These are phyloP conservation scores for Kazachstania kunashirensis DNA, from an alignment of 805 yeast genomes.

Conservation along the genomic window DNA sequence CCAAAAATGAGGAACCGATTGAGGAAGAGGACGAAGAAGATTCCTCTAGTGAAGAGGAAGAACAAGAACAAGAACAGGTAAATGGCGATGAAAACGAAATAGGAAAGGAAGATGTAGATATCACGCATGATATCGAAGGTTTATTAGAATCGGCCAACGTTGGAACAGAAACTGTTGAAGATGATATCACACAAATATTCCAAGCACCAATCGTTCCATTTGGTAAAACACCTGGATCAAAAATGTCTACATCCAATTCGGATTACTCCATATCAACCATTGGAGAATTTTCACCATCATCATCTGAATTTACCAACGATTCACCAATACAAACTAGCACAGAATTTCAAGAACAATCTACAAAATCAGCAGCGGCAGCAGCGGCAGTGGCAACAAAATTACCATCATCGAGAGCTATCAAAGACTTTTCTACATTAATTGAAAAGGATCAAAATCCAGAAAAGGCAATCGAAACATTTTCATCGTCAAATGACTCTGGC, in stretches of 20 bases:
- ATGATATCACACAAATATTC: constrained; percentile 19
- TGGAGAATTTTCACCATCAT: constrained; percentile 40
- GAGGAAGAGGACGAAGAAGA: constrained; percentile 11
- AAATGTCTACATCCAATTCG: constrained; percentile 25
- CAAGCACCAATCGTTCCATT: constrained; percentile 27
- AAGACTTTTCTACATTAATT: constrained; percentile 29
- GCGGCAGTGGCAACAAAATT: not conserved
- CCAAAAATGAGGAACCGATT: constrained; percentile 2
- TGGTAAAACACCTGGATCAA: constrained; percentile 6
- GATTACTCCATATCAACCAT: constrained; percentile 33
- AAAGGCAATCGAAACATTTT: constrained; percentile 3
- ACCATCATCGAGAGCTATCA: constrained; percentile 33
- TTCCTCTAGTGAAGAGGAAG: not conserved
- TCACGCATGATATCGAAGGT: not conserved
- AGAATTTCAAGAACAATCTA: constrained; percentile 12
- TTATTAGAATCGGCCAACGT: not conserved
- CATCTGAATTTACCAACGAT: constrained; percentile 35
- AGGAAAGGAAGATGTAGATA: not conserved
- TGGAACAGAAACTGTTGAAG: constrained; percentile 2
- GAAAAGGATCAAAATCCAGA: not conserved
- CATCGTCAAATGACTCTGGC: constrained; percentile 15
- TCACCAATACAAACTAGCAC: too few species aligned
- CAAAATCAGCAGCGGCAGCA: not conserved
- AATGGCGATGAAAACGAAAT: not conserved
- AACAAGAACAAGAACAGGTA: too few species aligned